A percentile compares a stretch with the other conserved stretches of the same genome.
Evolutionary conservation across 495 filamentous ascomycete genomes (phyloP).

Genomic region (Copromyces sp.): DNA sequence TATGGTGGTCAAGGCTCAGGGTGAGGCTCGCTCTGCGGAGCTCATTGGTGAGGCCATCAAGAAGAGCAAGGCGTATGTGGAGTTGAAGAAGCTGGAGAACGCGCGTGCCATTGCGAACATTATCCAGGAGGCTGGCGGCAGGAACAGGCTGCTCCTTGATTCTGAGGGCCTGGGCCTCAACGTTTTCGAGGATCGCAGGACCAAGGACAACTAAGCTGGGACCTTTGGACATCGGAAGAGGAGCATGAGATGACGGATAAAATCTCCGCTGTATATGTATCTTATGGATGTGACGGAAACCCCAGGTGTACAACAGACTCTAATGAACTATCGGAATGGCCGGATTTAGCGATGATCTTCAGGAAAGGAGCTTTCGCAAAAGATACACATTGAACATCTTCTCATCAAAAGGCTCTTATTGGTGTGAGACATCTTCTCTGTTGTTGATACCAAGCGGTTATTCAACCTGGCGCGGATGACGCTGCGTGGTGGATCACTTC

Average conservation of each 20-base stretch:
- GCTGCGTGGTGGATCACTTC: neutral
- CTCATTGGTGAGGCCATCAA: slow-evolving; percentile 99
- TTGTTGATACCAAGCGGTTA: neutral
- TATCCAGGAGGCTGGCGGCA: slow-evolving; percentile 72
- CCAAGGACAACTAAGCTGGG: slow-evolving; percentile 28
- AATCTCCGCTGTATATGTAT: slow-evolving; percentile 40
- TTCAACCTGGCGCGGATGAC: neutral
- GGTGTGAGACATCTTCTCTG: neutral
- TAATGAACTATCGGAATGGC: slow-evolving; percentile 1
- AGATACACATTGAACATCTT: neutral
- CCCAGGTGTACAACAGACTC: slow-evolving; percentile 10
- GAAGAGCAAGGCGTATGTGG: slow-evolving; percentile 94
- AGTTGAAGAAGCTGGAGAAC: slow-evolving; percentile 95
- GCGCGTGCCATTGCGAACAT: slow-evolving; percentile 76
- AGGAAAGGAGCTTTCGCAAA: neutral
- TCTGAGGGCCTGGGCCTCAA: slow-evolving; percentile 84
- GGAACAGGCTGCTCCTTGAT: slow-evolving; percentile 92
- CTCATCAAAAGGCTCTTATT: neutral
- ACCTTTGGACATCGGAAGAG: neutral
- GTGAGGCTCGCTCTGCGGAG: slow-evolving; percentile 96
- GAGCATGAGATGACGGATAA: slow-evolving; percentile 9
- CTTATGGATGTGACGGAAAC: slow-evolving; percentile 10
- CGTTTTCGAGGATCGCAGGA: slow-evolving; percentile 51
- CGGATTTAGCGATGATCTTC: neutral
- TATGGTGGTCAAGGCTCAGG: slow-evolving; percentile 95